These are phyloP conservation scores for Entomortierella chlamydospora DNA, from an alignment of 192 early-diverging fungal species.

Conservation along the genomic window DNA sequence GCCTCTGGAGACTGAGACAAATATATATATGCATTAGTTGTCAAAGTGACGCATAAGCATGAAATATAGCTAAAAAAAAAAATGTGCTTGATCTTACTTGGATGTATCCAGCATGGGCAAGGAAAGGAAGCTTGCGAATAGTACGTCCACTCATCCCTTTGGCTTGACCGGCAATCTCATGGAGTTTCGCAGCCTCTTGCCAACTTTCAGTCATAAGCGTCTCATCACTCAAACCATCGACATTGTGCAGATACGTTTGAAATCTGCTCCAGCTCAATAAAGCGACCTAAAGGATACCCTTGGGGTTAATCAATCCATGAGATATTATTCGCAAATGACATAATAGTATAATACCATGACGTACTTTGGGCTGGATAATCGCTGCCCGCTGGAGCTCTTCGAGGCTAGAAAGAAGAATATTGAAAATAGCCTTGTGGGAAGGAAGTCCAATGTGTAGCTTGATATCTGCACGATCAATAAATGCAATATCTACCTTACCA, in stretches of 20 bases:
- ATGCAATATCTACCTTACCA: constrained; percentile 63
- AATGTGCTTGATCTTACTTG: constrained; percentile 30
- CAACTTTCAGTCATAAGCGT: not conserved
- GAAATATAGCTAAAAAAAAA: not conserved
- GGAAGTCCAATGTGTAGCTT: constrained; percentile 69
- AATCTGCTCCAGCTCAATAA: not conserved
- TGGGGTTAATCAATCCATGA: too few species aligned
- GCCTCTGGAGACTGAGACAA: not conserved
- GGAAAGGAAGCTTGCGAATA: constrained; percentile 67
- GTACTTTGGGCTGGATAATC: constrained; percentile 46
- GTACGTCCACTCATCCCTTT: constrained; percentile 61
- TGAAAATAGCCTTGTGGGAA: constrained; percentile 62
- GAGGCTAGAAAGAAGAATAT: constrained; percentile 65
- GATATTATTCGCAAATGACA: not conserved
- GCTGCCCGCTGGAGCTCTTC: constrained; percentile 62
- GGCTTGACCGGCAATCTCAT: constrained; percentile 14
- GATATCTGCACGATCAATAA: constrained; percentile 77
- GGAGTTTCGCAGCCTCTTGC: not conserved
- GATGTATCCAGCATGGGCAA: constrained; percentile 63
- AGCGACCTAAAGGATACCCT: not conserved
- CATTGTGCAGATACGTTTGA: too few species aligned
- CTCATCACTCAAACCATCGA: not conserved
- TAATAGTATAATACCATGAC: not conserved
- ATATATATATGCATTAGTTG: not conserved
- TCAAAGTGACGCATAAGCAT: too few species aligned